Percentiles rank a stretch among this genome's conserved stretches.
Evolutionary conservation across 352 stramenopile species (phyloP).

Genomic region (Pythium plurisporium): DNA sequence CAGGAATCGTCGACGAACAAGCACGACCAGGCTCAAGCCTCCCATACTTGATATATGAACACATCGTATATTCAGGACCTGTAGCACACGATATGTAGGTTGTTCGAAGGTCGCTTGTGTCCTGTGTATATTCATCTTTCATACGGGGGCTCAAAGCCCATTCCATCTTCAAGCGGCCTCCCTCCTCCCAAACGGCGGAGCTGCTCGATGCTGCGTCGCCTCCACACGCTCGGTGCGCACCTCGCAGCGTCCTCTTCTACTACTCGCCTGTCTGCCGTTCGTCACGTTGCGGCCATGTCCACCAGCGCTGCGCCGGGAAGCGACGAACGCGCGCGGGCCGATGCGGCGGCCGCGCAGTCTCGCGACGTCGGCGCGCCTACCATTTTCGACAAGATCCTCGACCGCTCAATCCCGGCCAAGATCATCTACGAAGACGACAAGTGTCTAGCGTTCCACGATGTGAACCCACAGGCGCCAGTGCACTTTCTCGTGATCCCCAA

Average conservation of each 20-base stretch:
- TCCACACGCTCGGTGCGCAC: slow-evolving; percentile 16
- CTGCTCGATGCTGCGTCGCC: slow-evolving; percentile 19
- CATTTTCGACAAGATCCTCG: slow-evolving; percentile 99
- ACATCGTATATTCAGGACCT: not conserved
- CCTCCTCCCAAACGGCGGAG: too few species aligned
- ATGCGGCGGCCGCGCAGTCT: slow-evolving; percentile 35
- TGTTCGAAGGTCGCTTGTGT: slow-evolving; percentile 7
- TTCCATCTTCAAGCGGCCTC: slow-evolving; percentile 5
- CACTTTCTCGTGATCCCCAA: slow-evolving; percentile 99
- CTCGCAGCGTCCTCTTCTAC: slow-evolving; percentile 8
- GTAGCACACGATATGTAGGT: not conserved
- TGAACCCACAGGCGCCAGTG: slow-evolving; percentile 93
- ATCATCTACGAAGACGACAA: slow-evolving; percentile 97
- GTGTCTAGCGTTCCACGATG: slow-evolving; percentile 97
- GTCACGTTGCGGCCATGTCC: slow-evolving; percentile 33
- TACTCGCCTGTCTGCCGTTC: not conserved
- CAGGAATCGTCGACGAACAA: not conserved
- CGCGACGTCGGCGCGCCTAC: slow-evolving; percentile 71
- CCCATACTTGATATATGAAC: not conserved
- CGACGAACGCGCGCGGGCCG: slow-evolving; percentile 59
- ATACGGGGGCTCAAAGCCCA: too few species aligned
- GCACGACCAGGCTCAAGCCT: not conserved
- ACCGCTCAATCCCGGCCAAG: slow-evolving; percentile 90
- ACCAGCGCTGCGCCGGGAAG: slow-evolving; percentile 18
- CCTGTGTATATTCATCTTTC: too few species aligned